A percentile compares a stretch with the other conserved stretches of the same genome.
These are phyloP conservation scores for Debaryomyces tyrocola DNA, from an alignment of 805 yeast species.

Conservation along the genomic window DNA sequence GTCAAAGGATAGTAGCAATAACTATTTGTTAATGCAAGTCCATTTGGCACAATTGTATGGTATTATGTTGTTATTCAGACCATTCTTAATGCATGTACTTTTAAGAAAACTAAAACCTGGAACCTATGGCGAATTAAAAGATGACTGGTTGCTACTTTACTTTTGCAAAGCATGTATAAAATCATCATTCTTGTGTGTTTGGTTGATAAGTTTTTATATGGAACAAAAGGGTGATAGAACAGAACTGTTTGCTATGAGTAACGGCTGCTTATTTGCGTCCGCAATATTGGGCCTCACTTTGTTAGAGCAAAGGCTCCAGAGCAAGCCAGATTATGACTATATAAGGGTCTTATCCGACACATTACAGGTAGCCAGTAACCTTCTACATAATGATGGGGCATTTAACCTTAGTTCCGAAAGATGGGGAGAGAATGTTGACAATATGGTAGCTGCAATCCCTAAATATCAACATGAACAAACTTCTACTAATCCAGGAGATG, in stretches of 20 bases:
- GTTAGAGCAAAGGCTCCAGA: neutral
- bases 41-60: constrained; percentile 39
- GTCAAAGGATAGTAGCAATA: constrained; percentile 19
- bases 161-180: constrained; percentile 3
- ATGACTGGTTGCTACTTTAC: constrained; percentile 52
- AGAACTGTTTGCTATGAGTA: neutral
- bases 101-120: constrained; percentile 34
- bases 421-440: constrained; percentile 1
- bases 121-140: constrained; percentile 60
- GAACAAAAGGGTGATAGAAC: neutral
- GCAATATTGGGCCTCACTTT: neutral
- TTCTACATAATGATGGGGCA: neutral
- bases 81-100: constrained; percentile 35
- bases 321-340: neutral
- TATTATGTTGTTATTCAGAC: constrained; percentile 38
- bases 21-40: constrained; percentile 25
- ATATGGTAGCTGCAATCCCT: constrained; percentile 1
- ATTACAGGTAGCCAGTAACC: neutral
- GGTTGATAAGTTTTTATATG: neutral
- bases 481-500: too few species aligned
- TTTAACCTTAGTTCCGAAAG: neutral
- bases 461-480: too few species aligned
- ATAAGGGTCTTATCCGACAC: neutral
- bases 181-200: neutral
- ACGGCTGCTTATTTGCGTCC: neutral